These are phyloP conservation scores for Tetrastigma voinierianum DNA, from an alignment of 164 flowering plant genomes.

Conservation along the genomic window DNA sequence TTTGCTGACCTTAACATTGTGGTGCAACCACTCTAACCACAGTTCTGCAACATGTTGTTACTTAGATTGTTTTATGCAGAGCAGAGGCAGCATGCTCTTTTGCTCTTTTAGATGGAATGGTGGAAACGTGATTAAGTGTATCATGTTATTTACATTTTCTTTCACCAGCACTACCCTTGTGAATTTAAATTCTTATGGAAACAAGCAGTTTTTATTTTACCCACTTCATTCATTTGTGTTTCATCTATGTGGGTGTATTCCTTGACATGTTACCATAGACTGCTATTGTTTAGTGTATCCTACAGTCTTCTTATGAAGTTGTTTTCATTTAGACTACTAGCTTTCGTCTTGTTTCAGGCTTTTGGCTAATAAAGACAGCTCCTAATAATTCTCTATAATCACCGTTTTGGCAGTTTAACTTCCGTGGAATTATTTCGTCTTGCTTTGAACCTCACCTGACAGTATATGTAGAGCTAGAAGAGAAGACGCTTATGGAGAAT, in stretches of 20 bases:
- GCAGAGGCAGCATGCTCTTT: background rate
- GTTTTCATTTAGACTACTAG: background rate
- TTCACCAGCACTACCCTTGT: background rate
- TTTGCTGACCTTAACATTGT: background rate
- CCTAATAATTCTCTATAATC: constrained; percentile 6
- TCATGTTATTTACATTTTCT: background rate
- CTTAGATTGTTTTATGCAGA: background rate
- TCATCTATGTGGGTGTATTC: background rate
- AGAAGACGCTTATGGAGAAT: constrained; percentile 90
- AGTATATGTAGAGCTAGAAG: constrained; percentile 89
- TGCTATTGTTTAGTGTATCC: background rate
- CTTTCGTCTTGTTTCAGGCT: constrained; percentile 3
- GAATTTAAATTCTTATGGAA: background rate
- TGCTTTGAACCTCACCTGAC: constrained; percentile 94
- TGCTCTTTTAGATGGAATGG: background rate
- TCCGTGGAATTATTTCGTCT: constrained; percentile 91
- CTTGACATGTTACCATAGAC: background rate
- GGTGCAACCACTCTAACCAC: background rate
- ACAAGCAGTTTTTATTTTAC: too few relatives aligned
- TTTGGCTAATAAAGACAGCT: constrained; percentile 2
- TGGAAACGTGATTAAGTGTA: background rate
- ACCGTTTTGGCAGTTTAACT: constrained; percentile 77
- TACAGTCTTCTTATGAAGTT: background rate
- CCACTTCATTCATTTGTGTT: background rate
- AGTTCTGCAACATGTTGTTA: background rate